Base-by-base conservation (phyloP, 2,329 filamentous ascomycete genomes). In the Colletotrichum tropicale region DNA sequence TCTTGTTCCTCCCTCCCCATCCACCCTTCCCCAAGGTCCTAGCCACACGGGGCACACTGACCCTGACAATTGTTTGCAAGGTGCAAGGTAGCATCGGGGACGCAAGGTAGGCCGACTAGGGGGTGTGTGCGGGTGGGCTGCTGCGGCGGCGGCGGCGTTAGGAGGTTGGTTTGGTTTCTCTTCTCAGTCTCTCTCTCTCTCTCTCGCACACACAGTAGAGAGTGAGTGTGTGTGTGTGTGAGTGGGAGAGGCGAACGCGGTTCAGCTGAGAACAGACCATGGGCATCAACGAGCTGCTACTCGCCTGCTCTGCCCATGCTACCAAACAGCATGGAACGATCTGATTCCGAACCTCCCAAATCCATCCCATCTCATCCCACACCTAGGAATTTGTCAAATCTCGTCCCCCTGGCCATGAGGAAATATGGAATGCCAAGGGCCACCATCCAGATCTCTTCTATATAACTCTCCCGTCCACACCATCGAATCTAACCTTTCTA, bases 401-500 rank as follows among this genome's bases (percentile, higher is more conserved):
- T 73, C 73, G 18, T 75, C 70, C 56, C 72, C 70, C 70, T 67
- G 28, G 26, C 43, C 55, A 36, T 34, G 64, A 65, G 43, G 68
- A 64, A 34, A 73, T 24, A 73, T 73, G 73, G 70, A 75, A 75
- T 75, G 73, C 73, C 73, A 75, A 75, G 73, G 69, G 62, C 48
- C 56, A 58, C 38, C 43, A 64, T 36, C 65, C 70, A 28, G 56
- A 73, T 26, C 66, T 68, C 65, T 68, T 43, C 62, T 75, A 75
- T 75, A 75, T 73, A 75, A 75, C 73, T 56, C 38, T 68, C 73
- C 58, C 73, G 24, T 75, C 73, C 73, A 75, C 73, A 73, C 73
- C 64, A 30, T 30, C 56, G 18, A 60, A 36, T 34, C 64, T 58
- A 64, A 30, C 56, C 62, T 65, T 52, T 32, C 3, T 52, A 0